These are phyloP conservation scores for Rhizomucor pusillus DNA, from an alignment of 371 early-diverging fungal species.

Conservation along the genomic window DNA sequence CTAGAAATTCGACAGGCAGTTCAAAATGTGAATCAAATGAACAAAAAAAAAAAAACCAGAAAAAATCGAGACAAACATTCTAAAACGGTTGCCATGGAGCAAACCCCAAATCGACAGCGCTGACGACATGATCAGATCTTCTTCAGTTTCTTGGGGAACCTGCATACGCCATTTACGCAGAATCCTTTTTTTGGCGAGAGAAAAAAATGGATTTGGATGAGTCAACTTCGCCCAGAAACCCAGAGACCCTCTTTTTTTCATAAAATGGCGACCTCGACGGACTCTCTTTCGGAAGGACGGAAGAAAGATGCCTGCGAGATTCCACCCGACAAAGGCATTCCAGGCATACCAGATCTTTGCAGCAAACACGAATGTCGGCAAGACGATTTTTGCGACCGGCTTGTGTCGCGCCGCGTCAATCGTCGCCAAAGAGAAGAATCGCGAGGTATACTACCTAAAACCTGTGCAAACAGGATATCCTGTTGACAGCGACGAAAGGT, in stretches of 20 bases:
- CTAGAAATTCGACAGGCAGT: too few relatives aligned
- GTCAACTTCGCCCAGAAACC: not conserved
- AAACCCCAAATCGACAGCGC: too few relatives aligned
- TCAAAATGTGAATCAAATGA: too few relatives aligned
- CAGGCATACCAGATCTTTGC: slow-evolving; percentile 74
- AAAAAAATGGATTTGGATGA: not conserved
- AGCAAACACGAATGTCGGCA: slow-evolving; percentile 85
- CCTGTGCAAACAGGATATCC: slow-evolving; percentile 88
- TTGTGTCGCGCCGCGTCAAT: slow-evolving; percentile 57
- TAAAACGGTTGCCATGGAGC: too few relatives aligned
- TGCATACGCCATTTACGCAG: too few relatives aligned
- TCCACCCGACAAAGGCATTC: slow-evolving; percentile 55
- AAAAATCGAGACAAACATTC: too few relatives aligned
- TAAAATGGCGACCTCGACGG: slow-evolving; percentile 4
- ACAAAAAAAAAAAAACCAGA: too few relatives aligned
- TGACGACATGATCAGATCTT: too few relatives aligned
- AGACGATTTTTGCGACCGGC: slow-evolving; percentile 76
- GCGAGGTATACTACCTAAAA: slow-evolving; percentile 68
- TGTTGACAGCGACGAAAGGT: slow-evolving; percentile 76
- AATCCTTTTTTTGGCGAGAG: too few relatives aligned
- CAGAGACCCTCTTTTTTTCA: slow-evolving; percentile 4
- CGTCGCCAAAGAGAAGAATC: slow-evolving; percentile 37
- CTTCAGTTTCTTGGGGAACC: too few relatives aligned
- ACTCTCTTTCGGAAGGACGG: too few relatives aligned
- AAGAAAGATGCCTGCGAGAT: slow-evolving; percentile 35